A percentile compares a stretch with the other conserved stretches of the same genome.
Evolutionary conservation across 2,329 filamentous ascomycete genomes (phyloP).

Genomic region (Fusarium oxysporum): DNA sequence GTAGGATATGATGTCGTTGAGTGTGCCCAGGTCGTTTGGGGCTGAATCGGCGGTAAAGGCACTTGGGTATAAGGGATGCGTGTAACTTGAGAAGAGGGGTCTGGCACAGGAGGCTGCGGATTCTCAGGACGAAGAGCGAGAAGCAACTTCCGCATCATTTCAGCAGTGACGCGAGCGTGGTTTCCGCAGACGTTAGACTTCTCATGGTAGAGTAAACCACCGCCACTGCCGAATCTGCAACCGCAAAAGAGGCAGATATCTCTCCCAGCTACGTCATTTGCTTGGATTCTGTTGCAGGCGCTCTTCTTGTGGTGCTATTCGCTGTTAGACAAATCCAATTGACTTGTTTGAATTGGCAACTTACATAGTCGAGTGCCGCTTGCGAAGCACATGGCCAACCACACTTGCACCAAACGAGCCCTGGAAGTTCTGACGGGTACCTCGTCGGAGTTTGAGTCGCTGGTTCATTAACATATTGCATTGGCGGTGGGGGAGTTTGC

Average conservation of each 20-base stretch:
- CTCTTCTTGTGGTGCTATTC: conserved; percentile 46
- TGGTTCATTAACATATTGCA: not conserved
- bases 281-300: conserved; percentile 40
- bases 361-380: conserved; percentile 49
- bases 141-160: conserved; percentile 27
- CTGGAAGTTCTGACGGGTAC: not conserved
- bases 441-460: not conserved
- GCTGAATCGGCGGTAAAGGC: not conserved
- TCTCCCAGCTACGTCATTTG: conserved; percentile 37
- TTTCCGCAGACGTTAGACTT: conserved; percentile 60
- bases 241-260: conserved; percentile 60
- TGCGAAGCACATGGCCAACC: conserved; percentile 51
- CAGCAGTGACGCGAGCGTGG: conserved; percentile 42
- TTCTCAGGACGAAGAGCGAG: conserved; percentile 9
- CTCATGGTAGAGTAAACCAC: conserved; percentile 59
- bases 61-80: not conserved
- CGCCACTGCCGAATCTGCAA: conserved; percentile 54
- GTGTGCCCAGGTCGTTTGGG: conserved; percentile 4
- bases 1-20: not conserved
- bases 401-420: conserved; percentile 48
- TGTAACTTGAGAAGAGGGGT: not conserved
- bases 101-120: not conserved
- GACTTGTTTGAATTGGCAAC: conserved; percentile 10
- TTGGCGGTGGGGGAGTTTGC: not conserved
- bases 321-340: conserved; percentile 23